Evolutionary conservation across 805 yeast genomes (phyloP), one percentile per base, ranked within the genome.

Genomic region (Danielozyma ontarioensis): DNA sequence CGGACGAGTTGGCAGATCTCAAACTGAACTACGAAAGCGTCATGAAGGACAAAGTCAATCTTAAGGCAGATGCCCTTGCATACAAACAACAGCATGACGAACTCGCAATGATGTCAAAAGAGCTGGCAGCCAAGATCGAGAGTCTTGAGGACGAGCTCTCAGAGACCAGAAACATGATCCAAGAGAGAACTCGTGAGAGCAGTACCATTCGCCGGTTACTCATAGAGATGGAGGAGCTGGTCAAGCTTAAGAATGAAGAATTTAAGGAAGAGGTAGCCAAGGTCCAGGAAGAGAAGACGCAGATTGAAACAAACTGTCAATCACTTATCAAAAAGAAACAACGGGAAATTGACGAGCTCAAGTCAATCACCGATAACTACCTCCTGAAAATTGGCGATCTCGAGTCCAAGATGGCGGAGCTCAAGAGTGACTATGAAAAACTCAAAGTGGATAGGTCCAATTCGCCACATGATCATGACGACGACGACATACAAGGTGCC

Each of bases 111-210:
- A 76, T 83, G 34, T 59, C 79, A 25, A 73, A 74, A 39, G 97
- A 93, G 45, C 63, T 78, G 2, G 70, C 68, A 27, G 67, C 67
- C 33, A 71, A 75, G 41, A 65, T 75, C 15, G 88, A 83, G 36
- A 72, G 77, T 2, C 53, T 89, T 18, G 88, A 84, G 44, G 95
- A 87, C 36, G 96, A 89, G 50, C 59, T 90, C n/a, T 64, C 72
- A 8, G 97, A 89, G 37, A 65, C 84, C 4, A 72, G 86, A 35
- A 72, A 75, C 21, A 66, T 80, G 55, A 57, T 89, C 2, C 93
- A 81, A 49, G 96, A 88, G 48, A 74, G 95, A 39, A 77, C 84
- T 0, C 68, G 89, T 32, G 97, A 90, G 57, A 70, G 86, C 0
- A 66, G 79, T 1, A 78, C 86, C 0, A 74, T 88, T 57, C 70